Evolutionary conservation across 768 basidiomycete genomes (phyloP), one percentile per base, ranked within the genome.

Genomic region (Thelephora ganbajun): DNA sequence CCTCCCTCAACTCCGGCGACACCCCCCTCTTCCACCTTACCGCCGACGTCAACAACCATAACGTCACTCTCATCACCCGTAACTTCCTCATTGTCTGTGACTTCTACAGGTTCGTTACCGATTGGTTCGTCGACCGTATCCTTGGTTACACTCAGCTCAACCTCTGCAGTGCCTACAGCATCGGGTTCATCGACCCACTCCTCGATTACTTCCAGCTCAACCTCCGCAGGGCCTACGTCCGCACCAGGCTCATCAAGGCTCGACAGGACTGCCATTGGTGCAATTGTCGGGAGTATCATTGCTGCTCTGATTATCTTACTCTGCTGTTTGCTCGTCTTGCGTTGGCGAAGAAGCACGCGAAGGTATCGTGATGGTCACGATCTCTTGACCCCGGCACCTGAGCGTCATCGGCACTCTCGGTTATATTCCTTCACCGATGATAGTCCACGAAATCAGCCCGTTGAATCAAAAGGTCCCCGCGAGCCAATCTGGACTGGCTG

Each of bases 261-360:
- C 57, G 11, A 52, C 63, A 2, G 52, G 4, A 9, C 54, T 5
- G 53, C 73, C 12, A 69, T 79, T 45, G 79, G 76, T 37, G 68
- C 78, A 47, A 73, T 80, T 19, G 67, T 81, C 12, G 79, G 74
- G 33, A 69, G 71, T 56, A 72, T 85, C 46, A 70, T 80, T 22
- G 80, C 71, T 11, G 66, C 76, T 47, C 64, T 83, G 47, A 22
- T 41, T 14, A 61, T 78, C 46, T 62, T 83, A 43, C 69, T 83
- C 56, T 65, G 82, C 12, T 56, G 72, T 18, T 63, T 65, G 7
- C 66, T 67, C 49, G 70, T 76, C 55, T 51, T 66, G 36, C 62
- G 66, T 43, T 61, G 61, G 44, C 59, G 59, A 11, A 45, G 46
- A 2, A 53, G 54, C 47, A 41, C 54, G 52, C 18, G 51, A 33